Evolutionary conservation across 2,329 filamentous ascomycete genomes (phyloP), one percentile per base, ranked within the genome.

Genomic region (Beauveria sp.): DNA sequence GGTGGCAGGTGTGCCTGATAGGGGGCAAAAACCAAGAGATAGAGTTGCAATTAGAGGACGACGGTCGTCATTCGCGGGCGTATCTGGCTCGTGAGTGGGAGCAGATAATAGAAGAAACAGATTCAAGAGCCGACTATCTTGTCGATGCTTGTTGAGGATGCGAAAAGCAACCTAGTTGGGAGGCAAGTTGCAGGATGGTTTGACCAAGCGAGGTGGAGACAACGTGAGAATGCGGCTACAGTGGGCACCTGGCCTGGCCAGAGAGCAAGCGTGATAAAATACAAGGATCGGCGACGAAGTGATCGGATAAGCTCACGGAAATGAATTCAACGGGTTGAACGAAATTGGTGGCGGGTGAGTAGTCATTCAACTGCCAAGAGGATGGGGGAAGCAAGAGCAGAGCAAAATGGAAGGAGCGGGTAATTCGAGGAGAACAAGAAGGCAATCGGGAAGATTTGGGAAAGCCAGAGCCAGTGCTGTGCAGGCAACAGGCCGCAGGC

Each of bases 171-270:
- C 5, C 20, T 8, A 40, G 24, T 46, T 24, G 34, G 28, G 34
- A 59, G 28, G 40, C 28, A 45, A 49, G 49, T 60, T 42, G 58
- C 58, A 53, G 50, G 58, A 60, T 26, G 42, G 50, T 45, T 60
- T 54, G 49, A 54, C 58, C 49, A 60, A 26, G 50, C 58, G 49
- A 60, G 58, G 58, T 60, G 58, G 58, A 51, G 58, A 60, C 49
- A 28, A 42, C 22, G 22, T 20, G 50, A 46, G 58, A 30, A 34
- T 58, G 56, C 58, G 50, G 58, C 58, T 53, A 26, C 42, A 47
- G 30, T 40, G 50, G 49, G 40, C 34, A 42, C 54, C 20, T 57
- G 12, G 54, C 43, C 26, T 26, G 24, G 20, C 30, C n/a, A 40
- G 28, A 40, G 47, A 52, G 38, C 45, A 22, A 59, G 54, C 24